Evolutionary conservation across 768 basidiomycete genomes (phyloP).

Genomic region (Mycena floridula): DNA sequence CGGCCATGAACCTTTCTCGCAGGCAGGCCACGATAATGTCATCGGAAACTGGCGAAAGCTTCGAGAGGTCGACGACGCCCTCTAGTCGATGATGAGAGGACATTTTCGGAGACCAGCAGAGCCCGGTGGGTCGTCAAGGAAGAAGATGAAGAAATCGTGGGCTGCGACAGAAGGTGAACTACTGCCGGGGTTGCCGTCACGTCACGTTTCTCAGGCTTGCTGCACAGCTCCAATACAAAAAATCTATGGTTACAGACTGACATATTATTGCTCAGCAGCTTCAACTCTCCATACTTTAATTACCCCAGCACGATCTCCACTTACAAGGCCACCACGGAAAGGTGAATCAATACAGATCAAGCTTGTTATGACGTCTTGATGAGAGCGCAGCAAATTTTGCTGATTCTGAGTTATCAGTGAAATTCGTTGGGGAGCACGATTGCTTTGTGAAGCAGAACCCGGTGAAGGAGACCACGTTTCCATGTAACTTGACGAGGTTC

Average conservation of each 20-base stretch:
- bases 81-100: slow-evolving; percentile 44
- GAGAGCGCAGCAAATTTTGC: slow-evolving; percentile 76
- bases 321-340: slow-evolving; percentile 88
- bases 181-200: too few relatives aligned
- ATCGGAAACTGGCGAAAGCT: slow-evolving; percentile 65
- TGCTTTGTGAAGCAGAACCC: slow-evolving; percentile 41
- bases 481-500: slow-evolving; percentile 46
- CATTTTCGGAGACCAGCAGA: too few relatives aligned
- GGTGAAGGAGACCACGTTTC: slow-evolving; percentile 55
- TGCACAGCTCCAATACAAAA: too few relatives aligned
- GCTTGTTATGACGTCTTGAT: slow-evolving; percentile 87
- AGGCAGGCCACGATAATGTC: slow-evolving; percentile 81
- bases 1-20: slow-evolving; percentile 81
- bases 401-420: slow-evolving; percentile 78
- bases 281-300: slow-evolving; percentile 90
- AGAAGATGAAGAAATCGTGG: too few relatives aligned
- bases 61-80: slow-evolving; percentile 62
- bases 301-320: slow-evolving; percentile 83
- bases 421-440: slow-evolving; percentile 69
- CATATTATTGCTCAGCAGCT: background rate
- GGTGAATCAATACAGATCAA: slow-evolving; percentile 87
- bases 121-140: too few relatives aligned
- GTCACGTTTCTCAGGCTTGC: too few relatives aligned
- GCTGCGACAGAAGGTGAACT: too few relatives aligned
- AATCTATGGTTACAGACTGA: too few relatives aligned